Conservation (phyloP, 148 eudicot species). For the Fagopyrum tataricum region DNA sequence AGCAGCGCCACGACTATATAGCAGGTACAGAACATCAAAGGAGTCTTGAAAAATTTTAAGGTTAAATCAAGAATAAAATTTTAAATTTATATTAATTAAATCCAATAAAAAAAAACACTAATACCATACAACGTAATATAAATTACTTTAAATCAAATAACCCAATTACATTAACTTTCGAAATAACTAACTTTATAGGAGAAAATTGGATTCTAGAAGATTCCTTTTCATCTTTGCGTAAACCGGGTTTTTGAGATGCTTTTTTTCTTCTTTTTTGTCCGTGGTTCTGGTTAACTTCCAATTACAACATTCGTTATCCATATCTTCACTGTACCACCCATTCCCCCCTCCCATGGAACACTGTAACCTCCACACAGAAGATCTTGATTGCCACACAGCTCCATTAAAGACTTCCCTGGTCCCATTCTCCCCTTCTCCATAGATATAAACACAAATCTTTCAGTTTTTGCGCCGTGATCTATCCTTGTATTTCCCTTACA, state of each 20-base stretch:
- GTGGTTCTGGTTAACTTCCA: slow-evolving; percentile 5
- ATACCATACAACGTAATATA: no score
- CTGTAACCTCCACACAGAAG: slow-evolving; percentile 9
- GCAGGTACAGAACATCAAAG: no score
- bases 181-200: no score
- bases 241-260: background rate
- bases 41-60: no score
- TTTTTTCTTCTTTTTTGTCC: slow-evolving; percentile 5
- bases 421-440: background rate
- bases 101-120: no score
- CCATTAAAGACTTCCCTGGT: background rate
- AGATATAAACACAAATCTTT: background rate
- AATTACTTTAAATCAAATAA: no score
- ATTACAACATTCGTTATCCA: slow-evolving; percentile 4
- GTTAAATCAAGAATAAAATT: no score
- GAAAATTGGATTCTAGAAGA: background rate
- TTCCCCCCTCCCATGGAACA: background rate
- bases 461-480: background rate
- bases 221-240: background rate
- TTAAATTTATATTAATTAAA: no score
- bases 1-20: no score
- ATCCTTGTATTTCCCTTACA: background rate
- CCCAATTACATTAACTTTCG: no score
- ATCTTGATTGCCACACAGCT: no score
- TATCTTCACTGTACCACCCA: background rate